Percentiles rank a stretch among this genome's conserved stretches.
phyloP scores from a whole-genome alignment of 306 rosid genomes.

The cucumber (Cucumis sativus) region DNA sequence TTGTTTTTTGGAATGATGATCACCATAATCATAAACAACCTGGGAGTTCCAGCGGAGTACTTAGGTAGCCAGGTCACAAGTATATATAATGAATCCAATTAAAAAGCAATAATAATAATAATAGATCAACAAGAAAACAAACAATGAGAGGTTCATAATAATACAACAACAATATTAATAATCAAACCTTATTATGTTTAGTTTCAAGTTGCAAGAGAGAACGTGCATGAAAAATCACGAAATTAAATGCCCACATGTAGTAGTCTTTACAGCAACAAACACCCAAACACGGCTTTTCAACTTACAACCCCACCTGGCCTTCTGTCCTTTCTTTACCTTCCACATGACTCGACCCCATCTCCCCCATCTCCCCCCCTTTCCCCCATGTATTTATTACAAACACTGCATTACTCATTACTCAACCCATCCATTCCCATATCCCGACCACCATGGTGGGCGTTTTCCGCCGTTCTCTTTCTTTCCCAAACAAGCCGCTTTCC shows the following conservation, averaged over 20 bases:
- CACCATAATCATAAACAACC: too few species aligned
- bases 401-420: neutral
- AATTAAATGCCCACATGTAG: neutral
- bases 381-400: too few species aligned
- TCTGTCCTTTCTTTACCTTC: neutral
- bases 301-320: neutral
- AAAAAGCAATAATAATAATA: too few species aligned
- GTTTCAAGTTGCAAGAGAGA: neutral
- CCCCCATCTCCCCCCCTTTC: neutral
- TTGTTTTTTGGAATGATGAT: too few species aligned
- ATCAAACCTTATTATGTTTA: neutral
- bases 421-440: neutral
- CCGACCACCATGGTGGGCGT: slow-evolving; percentile 51
- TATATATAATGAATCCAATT: neutral
- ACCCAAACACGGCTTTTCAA: neutral
- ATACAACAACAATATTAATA: neutral
- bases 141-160: neutral
- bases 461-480: slow-evolving; percentile 64
- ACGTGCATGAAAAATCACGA: neutral
- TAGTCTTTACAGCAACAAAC: slow-evolving; percentile 5
- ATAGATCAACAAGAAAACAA: neutral
- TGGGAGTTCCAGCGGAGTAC: too few species aligned
- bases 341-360: neutral
- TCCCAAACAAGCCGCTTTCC: slow-evolving; percentile 42
- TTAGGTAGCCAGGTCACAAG: neutral